A percentile compares a stretch with the other conserved stretches of the same genome.
phyloP scores from a whole-genome alignment of 441 rosid genomes.

The Omphalea diandra region DNA sequence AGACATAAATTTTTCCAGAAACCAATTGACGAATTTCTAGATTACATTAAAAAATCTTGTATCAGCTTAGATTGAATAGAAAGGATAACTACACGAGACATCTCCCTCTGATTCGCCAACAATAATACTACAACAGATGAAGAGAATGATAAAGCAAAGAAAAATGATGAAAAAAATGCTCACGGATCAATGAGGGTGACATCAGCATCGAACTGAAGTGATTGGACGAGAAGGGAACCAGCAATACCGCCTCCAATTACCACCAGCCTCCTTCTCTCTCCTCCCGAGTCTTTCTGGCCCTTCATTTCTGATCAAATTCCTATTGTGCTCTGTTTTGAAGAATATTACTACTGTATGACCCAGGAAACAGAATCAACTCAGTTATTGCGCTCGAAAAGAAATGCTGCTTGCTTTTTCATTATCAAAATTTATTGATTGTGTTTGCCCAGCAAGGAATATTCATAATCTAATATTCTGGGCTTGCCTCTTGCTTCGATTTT shows the following conservation, averaged over 20 bases:
- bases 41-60: background rate
- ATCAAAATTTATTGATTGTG: too few relatives aligned
- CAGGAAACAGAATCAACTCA: too few relatives aligned
- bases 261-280: conserved; percentile 43
- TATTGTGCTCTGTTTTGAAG: too few relatives aligned
- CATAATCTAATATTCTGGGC: too few relatives aligned
- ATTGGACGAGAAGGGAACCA: conserved; percentile 56
- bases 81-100: too few relatives aligned
- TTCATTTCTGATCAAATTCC: too few relatives aligned
- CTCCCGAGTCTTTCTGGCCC: conserved; percentile 10
- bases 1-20: background rate
- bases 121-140: background rate
- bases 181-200: conserved; percentile 81
- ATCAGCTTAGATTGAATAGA: background rate
- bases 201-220: conserved; percentile 61
- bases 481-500: too few relatives aligned
- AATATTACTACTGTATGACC: too few relatives aligned
- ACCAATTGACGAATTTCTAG: background rate
- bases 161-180: conserved; percentile 10
- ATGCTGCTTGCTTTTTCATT: too few relatives aligned
- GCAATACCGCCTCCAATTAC: conserved; percentile 77
- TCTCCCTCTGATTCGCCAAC: background rate
- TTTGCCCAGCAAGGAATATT: too few relatives aligned
- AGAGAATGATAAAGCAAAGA: background rate
- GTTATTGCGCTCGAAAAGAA: too few relatives aligned